Evolutionary conservation across 2,329 filamentous ascomycete species (phyloP), one percentile per base, ranked within the genome.

Genomic region (Aureobasidium pullulans): DNA sequence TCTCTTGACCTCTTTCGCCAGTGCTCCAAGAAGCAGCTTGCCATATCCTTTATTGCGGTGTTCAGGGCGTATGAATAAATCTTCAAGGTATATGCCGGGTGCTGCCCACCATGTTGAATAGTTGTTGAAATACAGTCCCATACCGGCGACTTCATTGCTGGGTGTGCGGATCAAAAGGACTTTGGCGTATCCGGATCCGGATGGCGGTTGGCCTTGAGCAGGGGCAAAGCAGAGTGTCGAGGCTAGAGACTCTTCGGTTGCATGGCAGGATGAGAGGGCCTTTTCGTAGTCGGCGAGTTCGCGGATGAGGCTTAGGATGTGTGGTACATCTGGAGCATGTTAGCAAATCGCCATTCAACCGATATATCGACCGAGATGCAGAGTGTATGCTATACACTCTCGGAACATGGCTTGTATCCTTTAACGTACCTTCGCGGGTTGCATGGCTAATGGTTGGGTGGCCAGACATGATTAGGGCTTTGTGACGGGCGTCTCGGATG

Each of bases 51-150:
- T 83, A 36, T 86, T 86, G 4, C 94, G 80, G 66, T 88, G 85
- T 46, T 77, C 76, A 1, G 84, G 81, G 66, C 84, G 80, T 42
- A 99, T 90, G 68, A 87, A 96, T n/a, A 97, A 77, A 70, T 97
- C 93, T 73, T 97, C 93, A 39, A 97, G 85, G 73, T 95, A 96
- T 69, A 99, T 88, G 2, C 93, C 93, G 0, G 92, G 84, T 47
- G 83, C 83, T n/a, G 88, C 84, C 8, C 88, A 84, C 94, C 94
- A 97, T 0, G 93, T 96, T 69, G 86, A 90, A 76, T 96, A 97
- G 75, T 93, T 97, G 79, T 93, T 91, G 73, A 96, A 97, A 76
- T 91, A 96, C 42, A 96, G 75, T 1, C 91, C 91, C 82, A 96
- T 90, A 49, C 88, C 90, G 0, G 84, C 88, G 72, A 83, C 69